A percentile compares a stretch with the other conserved stretches of the same genome.
Evolutionary conservation across 1,284 basidiomycete genomes (phyloP).

Genomic region (Ganoderma resinaceum): DNA sequence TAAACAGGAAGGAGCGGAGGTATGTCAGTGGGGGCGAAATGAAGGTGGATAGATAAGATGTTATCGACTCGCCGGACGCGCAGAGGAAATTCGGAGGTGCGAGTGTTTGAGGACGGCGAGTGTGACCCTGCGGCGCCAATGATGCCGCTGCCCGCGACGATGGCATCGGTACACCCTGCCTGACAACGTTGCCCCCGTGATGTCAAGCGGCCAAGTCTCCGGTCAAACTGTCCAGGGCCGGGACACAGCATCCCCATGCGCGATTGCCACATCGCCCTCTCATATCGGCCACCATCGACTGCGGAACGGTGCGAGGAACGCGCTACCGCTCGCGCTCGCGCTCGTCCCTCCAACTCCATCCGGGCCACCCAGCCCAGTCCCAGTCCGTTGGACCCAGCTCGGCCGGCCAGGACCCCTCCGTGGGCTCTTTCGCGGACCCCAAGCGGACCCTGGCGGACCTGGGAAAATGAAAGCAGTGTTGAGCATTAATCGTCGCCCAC

Average conservation of each 20-base stretch:
- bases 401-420: neutral
- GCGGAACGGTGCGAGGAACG: neutral
- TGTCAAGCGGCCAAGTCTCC: slow-evolving; percentile 28
- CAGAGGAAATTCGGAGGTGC: slow-evolving; percentile 12
- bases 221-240: slow-evolving; percentile 30
- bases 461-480: slow-evolving; percentile 11
- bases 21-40: slow-evolving; percentile 25
- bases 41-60: slow-evolving; percentile 40
- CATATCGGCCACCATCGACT: neutral
- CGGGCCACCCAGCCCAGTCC: neutral
- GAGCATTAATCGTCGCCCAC: slow-evolving; percentile 27
- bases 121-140: slow-evolving; percentile 28
- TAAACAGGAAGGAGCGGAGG: slow-evolving; percentile 8
- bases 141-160: slow-evolving; percentile 33
- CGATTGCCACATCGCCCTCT: slow-evolving; percentile 4
- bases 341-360: no score
- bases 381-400: neutral
- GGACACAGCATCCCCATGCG: slow-evolving; percentile 25
- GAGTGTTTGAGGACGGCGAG: slow-evolving; percentile 23
- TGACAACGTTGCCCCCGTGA: slow-evolving; percentile 40
- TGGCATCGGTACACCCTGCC: slow-evolving; percentile 37
- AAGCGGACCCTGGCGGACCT: slow-evolving; percentile 23
- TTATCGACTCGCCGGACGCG: slow-evolving; percentile 36
- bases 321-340: neutral
- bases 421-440: slow-evolving; percentile 17